Evolutionary conservation across 208 protist species (phyloP).

Genomic region (Pavlovales sp.): DNA sequence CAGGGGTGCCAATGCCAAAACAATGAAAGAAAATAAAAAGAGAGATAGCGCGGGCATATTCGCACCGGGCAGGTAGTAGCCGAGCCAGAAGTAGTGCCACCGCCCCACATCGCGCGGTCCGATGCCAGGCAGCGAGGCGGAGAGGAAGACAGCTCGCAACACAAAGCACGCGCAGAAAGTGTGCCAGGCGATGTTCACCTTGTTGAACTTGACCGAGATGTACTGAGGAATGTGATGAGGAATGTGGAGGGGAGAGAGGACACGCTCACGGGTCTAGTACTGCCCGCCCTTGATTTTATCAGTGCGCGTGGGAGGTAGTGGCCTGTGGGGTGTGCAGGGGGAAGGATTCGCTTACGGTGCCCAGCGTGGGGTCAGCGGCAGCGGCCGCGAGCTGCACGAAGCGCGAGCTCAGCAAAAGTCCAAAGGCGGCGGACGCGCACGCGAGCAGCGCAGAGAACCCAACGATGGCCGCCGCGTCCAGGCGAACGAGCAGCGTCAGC

Average conservation of each 20-base stretch:
- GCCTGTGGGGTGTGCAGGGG: no score
- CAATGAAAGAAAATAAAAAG: no score
- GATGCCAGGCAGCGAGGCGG: neutral
- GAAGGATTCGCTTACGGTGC: no score
- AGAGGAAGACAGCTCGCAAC: neutral
- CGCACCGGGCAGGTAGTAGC: neutral
- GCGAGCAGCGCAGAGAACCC: neutral
- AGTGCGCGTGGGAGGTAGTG: no score
- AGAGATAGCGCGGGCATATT: no score
- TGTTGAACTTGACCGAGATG: neutral
- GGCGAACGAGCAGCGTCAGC: neutral
- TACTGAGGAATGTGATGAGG: no score
- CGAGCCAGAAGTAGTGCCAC: neutral
- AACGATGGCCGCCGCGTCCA: neutral
- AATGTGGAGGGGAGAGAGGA: no score
- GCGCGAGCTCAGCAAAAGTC: neutral
- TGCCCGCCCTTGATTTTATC: no score
- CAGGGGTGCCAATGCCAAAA: no score
- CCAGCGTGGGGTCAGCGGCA: neutral
- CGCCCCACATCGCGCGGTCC: neutral
- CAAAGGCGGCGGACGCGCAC: neutral
- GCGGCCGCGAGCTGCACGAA: neutral
- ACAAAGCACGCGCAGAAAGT: neutral
- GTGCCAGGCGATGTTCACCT: neutral
- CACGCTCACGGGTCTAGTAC: no score